Evolutionary conservation across 2,329 filamentous ascomycete species (phyloP), one percentile per base, ranked within the genome.

Genomic region (Alternaria consortialis): DNA sequence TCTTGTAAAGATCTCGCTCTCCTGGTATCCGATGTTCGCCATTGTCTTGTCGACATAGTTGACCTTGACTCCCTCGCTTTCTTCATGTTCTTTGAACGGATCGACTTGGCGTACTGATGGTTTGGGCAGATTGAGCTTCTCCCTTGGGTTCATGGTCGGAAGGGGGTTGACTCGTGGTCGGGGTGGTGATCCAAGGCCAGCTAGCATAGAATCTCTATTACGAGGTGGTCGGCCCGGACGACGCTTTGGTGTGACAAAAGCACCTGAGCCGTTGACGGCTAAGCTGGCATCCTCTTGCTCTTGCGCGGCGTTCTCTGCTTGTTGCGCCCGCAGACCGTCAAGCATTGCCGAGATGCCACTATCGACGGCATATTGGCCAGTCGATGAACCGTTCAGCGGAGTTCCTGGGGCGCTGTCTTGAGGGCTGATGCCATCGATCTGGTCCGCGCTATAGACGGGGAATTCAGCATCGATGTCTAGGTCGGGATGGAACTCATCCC

Each of bases 401-500:
- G 83, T 83, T 3, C 77, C 78, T 5, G 86, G 82, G 62, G 84
- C 85, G 25, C 84, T 76, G 15, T 79, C 78, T 20, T 74, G 68
- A 29, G 77, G 77, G 70, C 75, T 81, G 42, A 88, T 83, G 20
- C 93, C 92, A 76, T 98, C 94, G 7, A 98, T 90, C 67, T 97
- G 92, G 64, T 95, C 90, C 2, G 93, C 89, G 50, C 86, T 88
- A 74, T 94, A 94, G 3, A 97, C 84, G 68, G 90, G 88, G 66
- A 97, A 90, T 4, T 87, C 87, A 12, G 86, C 86, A 58, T 97
- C 93, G 50, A 97, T 93, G 80, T 98, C 94, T 53, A 99, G 87
- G 72, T 97, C 92, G 0, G 93, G 93, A 79, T 99, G 95, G 67
- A 98, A 98, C 77, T 99, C 95, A 74, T 97, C 94, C 93, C 94